Percentiles rank a stretch among this genome's conserved stretches.
These are phyloP conservation scores for Orobanche coerulescens DNA, from an alignment of 257 asterid genomes.

Conservation along the genomic window DNA sequence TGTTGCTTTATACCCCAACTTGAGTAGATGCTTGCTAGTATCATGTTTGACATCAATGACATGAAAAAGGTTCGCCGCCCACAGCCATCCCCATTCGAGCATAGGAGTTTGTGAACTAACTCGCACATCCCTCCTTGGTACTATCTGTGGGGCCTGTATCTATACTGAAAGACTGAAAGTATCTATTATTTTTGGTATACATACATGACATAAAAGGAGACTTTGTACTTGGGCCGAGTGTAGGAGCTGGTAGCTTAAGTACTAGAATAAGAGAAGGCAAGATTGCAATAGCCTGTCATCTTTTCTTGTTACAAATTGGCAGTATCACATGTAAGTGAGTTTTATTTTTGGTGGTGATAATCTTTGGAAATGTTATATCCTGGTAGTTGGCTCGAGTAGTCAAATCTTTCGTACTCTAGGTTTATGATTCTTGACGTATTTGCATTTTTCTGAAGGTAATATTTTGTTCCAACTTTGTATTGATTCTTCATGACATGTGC, in stretches of 20 bases:
- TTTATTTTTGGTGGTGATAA: neutral
- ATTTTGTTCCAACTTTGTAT: neutral
- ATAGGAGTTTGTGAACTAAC: neutral
- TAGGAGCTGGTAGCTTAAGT: neutral
- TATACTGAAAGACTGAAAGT: neutral
- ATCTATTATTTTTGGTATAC: neutral
- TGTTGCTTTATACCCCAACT: neutral
- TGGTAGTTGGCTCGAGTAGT: conserved; percentile 10
- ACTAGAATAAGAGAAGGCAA: neutral
- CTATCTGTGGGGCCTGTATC: neutral
- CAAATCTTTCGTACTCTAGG: neutral
- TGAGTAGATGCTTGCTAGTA: neutral
- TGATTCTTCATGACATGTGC: conserved; percentile 22
- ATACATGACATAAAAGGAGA: neutral
- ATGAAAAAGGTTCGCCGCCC: too few species aligned
- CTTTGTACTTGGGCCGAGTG: neutral
- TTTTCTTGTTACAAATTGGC: neutral
- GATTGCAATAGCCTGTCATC: neutral
- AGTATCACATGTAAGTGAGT: neutral
- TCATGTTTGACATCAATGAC: too few species aligned
- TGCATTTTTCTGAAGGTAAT: neutral
- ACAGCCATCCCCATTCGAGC: too few species aligned
- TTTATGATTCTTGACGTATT: conserved; percentile 9
- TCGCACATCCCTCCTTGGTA: neutral
- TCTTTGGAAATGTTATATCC: neutral